A percentile compares a stretch with the other conserved stretches of the same genome.
Evolutionary conservation across 345 rosid genomes (phyloP).

Genomic region (Salix suchowensis): DNA sequence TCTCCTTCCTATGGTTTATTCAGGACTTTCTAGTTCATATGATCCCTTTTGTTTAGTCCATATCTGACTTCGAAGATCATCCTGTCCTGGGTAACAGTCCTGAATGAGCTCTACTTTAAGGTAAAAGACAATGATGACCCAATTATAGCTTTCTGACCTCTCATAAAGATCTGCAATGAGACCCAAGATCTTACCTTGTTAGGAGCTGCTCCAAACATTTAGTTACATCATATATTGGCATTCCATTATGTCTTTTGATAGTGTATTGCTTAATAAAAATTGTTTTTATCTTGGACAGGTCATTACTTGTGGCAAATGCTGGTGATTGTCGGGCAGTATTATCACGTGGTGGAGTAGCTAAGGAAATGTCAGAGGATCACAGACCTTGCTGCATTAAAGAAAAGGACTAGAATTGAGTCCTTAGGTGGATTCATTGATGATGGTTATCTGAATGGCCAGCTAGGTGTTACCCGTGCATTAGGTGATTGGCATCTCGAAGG

Average conservation of each 20-base stretch:
- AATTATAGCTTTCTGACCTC: not conserved
- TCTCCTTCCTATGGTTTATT: not conserved
- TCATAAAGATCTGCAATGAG: not conserved
- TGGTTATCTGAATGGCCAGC: conserved; percentile 69
- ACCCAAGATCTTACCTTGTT: not conserved
- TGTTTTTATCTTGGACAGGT: conserved; percentile 31
- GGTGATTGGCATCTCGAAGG: conserved; percentile 79
- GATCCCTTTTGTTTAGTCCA: not conserved
- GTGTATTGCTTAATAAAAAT: not conserved
- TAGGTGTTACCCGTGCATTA: conserved; percentile 71
- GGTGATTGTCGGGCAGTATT: conserved; percentile 90
- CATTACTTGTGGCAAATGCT: conserved; percentile 82
- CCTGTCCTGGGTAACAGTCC: not conserved
- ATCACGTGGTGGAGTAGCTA: conserved; percentile 54
- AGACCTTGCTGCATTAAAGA: conserved; percentile 57
- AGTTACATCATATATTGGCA: not conserved
- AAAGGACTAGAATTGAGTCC: conserved; percentile 56
- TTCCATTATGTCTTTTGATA: not conserved
- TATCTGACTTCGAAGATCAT: not conserved
- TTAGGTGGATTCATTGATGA: conserved; percentile 60
- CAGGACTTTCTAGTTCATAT: not conserved
- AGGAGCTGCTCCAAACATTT: not conserved
- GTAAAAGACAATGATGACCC: not conserved
- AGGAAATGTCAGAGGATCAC: conserved; percentile 78
- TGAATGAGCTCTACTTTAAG: not conserved